Evolutionary conservation across 2,329 filamentous ascomycete genomes (phyloP).

Genomic region (Eutypella sp.): DNA sequence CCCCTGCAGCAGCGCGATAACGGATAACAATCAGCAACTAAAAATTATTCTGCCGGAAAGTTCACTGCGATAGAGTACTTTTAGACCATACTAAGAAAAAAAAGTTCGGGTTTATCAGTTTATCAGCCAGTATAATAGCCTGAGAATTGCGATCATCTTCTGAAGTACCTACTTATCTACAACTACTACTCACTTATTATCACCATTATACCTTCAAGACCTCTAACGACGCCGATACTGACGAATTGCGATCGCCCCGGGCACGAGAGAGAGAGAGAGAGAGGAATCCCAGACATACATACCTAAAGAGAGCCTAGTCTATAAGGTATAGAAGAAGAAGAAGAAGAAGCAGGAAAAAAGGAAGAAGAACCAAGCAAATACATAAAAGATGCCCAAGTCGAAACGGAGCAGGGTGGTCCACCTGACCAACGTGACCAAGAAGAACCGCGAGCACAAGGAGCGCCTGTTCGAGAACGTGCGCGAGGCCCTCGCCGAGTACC

Average conservation of each 20-base stretch:
- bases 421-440: slow-evolving; percentile 88
- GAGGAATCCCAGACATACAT: too few relatives aligned
- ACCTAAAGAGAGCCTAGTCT: too few relatives aligned
- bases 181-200: background rate
- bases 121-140: too few relatives aligned
- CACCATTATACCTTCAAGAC: too few relatives aligned
- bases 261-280: too few relatives aligned
- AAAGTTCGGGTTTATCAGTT: slow-evolving; percentile 3
- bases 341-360: background rate
- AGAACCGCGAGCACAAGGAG: slow-evolving; percentile 86
- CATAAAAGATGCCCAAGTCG: slow-evolving; percentile 80
- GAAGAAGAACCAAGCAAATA: slow-evolving; percentile 6
- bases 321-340: background rate
- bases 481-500: slow-evolving; percentile 76
- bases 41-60: background rate
- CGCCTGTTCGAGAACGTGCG: slow-evolving; percentile 85
- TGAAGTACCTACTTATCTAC: too few relatives aligned
- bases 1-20: background rate
- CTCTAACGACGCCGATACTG: too few relatives aligned
- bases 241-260: too few relatives aligned
- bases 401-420: slow-evolving; percentile 87
- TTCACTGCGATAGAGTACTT: background rate
- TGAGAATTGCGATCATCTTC: too few relatives aligned
- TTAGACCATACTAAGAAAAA: too few relatives aligned
- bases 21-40: background rate